Evolutionary conservation across 257 asterid species (phyloP).

Genomic region (Ballota nigra): DNA sequence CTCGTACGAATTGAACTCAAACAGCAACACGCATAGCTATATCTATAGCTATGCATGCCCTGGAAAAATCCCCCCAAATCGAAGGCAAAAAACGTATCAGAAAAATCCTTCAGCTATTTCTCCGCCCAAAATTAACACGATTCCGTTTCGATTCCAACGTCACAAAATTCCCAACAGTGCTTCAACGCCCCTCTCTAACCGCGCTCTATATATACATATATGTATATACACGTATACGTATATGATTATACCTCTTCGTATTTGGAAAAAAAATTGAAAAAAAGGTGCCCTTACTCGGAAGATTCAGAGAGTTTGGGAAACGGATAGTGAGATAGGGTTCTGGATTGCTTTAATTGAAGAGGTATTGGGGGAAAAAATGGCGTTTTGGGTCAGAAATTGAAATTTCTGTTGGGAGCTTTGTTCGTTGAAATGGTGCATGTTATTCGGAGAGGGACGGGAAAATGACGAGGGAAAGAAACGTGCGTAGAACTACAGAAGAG

Average conservation of each 20-base stretch:
- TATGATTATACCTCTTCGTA: slow-evolving; percentile 16
- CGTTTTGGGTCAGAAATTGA: slow-evolving; percentile 36
- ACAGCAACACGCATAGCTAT: slow-evolving; percentile 38
- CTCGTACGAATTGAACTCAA: slow-evolving; percentile 38
- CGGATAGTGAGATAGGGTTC: slow-evolving; percentile 25
- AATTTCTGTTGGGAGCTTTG: slow-evolving; percentile 56
- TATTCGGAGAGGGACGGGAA: slow-evolving; percentile 38
- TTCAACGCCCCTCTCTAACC: slow-evolving; percentile 22
- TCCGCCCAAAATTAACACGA: slow-evolving; percentile 5
- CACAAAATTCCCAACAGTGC: slow-evolving; percentile 49
- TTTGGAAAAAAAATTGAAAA: background rate
- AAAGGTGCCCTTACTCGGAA: slow-evolving; percentile 18
- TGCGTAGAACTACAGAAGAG: slow-evolving; percentile 36
- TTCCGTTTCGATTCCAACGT: slow-evolving; percentile 32
- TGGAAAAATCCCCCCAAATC: slow-evolving; percentile 9
- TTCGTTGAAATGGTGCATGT: slow-evolving; percentile 55
- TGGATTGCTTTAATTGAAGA: slow-evolving; percentile 24
- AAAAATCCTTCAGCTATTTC: slow-evolving; percentile 13
- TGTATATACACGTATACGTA: too few relatives aligned
- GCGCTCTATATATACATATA: background rate
- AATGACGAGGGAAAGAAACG: slow-evolving; percentile 33
- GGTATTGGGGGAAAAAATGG: slow-evolving; percentile 24
- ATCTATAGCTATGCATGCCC: slow-evolving; percentile 39
- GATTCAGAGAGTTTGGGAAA: slow-evolving; percentile 17
- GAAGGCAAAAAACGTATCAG: slow-evolving; percentile 1